Evolutionary conservation across 345 rosid genomes (phyloP), one percentile per base, ranked within the genome.

Genomic region (Acer yangbiense): DNA sequence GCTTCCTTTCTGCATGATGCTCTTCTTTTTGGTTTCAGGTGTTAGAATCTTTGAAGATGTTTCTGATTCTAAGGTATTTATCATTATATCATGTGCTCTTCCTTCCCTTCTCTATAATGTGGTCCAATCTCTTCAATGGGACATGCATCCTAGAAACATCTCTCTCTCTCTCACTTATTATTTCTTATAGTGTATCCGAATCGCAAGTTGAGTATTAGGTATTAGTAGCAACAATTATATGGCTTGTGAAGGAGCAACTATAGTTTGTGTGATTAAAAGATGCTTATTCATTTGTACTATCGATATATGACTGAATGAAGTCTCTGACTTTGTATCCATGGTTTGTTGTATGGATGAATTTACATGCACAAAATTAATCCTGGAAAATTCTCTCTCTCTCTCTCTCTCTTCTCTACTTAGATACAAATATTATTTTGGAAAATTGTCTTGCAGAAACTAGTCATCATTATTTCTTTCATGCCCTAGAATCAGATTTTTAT

Each of bases 1-100:
- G 3, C 6, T 52, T 29, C 25, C 71, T 71, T 16, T 64, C 55
- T 58, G 27, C 64, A 58, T 73, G 62, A 48, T 52, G 77, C 72
- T 61, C 13, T 74, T 75, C 44, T 69, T 69, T 79, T 74, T 82
- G 76, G 73, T 89, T 86, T 82, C 91, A 95, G 98, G 99, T 83
- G 88, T 92, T 79, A 88, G 99, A 88, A 92, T 95, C 83, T 90
- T 95, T 84, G 98, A 95, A 87, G 97, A 95, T 79, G 87, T 91
- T 64, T 86, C 94, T 73, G 84, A 90, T 81, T 69, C 84, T 73
- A 95, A 95, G 99, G 99, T 95, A 91, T 79, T 64, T 63, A 44
- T 70, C 39, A 52, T 54, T 32, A 1, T 73, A 7, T 63, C 9
- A 5, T 61, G 18, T 61, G 20, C 9, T 41, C 61, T 69, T 68